Evolutionary conservation across 2,329 filamentous ascomycete genomes (phyloP).

Genomic region (Diaporthe sp.): DNA sequence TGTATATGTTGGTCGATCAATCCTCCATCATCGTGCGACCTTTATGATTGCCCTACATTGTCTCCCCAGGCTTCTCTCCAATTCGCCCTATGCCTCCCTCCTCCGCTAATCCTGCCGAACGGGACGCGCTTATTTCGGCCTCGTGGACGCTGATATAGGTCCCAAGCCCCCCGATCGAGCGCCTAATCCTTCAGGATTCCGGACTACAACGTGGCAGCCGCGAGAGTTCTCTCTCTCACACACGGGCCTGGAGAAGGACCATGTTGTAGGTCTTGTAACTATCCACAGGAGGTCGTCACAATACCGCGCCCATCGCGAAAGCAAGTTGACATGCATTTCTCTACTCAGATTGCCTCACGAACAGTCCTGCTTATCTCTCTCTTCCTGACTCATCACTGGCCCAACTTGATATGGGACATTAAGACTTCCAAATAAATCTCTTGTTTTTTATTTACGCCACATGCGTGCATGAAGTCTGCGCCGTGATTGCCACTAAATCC

Average conservation of each 20-base stretch:
- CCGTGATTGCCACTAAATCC: background rate
- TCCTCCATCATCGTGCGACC: background rate
- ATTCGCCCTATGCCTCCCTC: background rate
- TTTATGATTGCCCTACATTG: background rate
- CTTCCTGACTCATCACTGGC: background rate
- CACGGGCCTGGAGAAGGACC: background rate
- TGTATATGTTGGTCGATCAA: too few relatives aligned
- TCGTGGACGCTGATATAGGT: background rate
- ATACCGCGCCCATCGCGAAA: too few relatives aligned
- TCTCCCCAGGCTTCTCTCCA: background rate
- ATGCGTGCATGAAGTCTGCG: background rate
- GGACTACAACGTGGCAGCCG: background rate
- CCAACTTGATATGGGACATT: background rate
- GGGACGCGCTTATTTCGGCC: constrained; percentile 18
- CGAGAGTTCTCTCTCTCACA: background rate
- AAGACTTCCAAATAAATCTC: background rate
- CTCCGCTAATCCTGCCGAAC: background rate
- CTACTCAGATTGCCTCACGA: background rate
- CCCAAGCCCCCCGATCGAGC: background rate
- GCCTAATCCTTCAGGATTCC: constrained; percentile 24
- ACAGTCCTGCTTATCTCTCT: background rate
- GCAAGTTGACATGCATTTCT: background rate
- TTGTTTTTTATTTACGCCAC: background rate
- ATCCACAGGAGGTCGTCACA: background rate
- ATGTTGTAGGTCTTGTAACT: too few relatives aligned